Evolutionary conservation across 192 early-diverging fungal genomes (phyloP).

Genomic region (Umbelopsis sp.): DNA sequence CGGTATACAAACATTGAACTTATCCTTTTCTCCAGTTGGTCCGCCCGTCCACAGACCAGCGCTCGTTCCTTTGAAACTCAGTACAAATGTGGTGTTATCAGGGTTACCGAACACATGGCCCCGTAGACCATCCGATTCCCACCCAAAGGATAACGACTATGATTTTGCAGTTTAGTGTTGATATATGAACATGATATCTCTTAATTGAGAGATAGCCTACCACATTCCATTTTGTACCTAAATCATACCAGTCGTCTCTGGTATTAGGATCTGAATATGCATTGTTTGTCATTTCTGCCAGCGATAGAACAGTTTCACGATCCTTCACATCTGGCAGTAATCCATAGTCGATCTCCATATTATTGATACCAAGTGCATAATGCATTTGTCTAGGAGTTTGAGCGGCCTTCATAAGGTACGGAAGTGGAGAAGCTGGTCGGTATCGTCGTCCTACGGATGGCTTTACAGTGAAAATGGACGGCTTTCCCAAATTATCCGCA

Average conservation of each 20-base stretch:
- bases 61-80: constrained; percentile 77
- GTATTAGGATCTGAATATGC: constrained; percentile 70
- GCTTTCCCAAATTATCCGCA: neutral
- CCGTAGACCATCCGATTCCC: constrained; percentile 59
- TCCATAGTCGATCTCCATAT: constrained; percentile 12
- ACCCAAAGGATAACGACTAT: constrained; percentile 54
- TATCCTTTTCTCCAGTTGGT: constrained; percentile 70
- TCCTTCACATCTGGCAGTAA: constrained; percentile 72
- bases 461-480: neutral
- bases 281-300: constrained; percentile 85
- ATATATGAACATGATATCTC: neutral
- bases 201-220: constrained; percentile 34
- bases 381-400: constrained; percentile 6
- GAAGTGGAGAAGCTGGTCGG: neutral
- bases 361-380: constrained; percentile 7
- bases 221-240: constrained; percentile 64
- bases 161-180: neutral
- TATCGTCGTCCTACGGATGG: neutral
- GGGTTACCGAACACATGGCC: constrained; percentile 77
- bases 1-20: constrained; percentile 58
- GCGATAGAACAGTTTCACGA: constrained; percentile 65
- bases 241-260: constrained; percentile 64
- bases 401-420: constrained; percentile 7
- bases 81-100: constrained; percentile 60
- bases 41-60: constrained; percentile 64